These are phyloP conservation scores for Xerocomellus dryophilus DNA, from an alignment of 768 basidiomycete species.

Conservation along the genomic window DNA sequence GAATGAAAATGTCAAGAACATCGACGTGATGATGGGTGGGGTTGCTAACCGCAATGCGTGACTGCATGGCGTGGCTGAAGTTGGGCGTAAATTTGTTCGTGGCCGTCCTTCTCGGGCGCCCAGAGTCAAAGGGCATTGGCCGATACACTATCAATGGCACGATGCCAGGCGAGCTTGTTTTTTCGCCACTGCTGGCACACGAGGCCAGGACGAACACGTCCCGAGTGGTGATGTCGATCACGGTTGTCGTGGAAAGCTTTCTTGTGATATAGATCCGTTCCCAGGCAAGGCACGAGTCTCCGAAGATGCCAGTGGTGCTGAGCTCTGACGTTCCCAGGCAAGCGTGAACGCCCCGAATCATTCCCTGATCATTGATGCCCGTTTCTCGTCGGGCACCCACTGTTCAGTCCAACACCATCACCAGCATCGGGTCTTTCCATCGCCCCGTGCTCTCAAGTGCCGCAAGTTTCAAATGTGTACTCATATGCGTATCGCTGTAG, in stretches of 20 bases:
- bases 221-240: constrained; percentile 10
- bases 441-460: not conserved
- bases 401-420: not conserved
- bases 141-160: constrained; percentile 17
- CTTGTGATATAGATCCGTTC: constrained; percentile 12
- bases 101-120: constrained; percentile 15
- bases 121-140: constrained; percentile 11
- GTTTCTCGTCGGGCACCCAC: not conserved
- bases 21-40: constrained; percentile 5
- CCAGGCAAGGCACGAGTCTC: constrained; percentile 8
- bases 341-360: no score
- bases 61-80: constrained; percentile 7
- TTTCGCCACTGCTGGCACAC: constrained; percentile 9
- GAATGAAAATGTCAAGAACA: not conserved
- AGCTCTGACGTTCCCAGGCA: not conserved
- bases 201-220: not conserved
- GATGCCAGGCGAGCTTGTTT: no score
- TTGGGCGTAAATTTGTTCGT: constrained; percentile 12
- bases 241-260: constrained; percentile 5
- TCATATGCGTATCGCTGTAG: constrained; percentile 2
- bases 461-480: constrained; percentile 10
- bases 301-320: not conserved
- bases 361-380: no score
- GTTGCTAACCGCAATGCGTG: constrained; percentile 5
- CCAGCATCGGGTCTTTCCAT: constrained; percentile 4